Evolutionary conservation across 2,329 filamentous ascomycete genomes (phyloP).

Genomic region (Bipolaris oryzae): DNA sequence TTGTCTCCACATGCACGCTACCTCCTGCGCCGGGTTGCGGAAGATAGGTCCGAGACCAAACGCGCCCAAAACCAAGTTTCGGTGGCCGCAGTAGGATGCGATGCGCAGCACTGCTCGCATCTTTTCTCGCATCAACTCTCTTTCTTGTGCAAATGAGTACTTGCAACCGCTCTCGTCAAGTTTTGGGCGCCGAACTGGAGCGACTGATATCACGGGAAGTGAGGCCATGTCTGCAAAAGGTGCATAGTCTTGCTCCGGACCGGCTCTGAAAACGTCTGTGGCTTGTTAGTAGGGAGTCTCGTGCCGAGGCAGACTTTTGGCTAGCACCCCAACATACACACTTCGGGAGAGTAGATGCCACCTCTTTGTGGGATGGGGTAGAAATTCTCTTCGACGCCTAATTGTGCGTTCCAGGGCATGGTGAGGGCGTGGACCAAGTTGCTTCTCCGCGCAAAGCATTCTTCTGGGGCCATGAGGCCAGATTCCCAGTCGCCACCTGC

Average conservation of each 20-base stretch:
- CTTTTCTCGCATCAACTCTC: conserved; percentile 74
- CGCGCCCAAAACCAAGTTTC: conserved; percentile 51
- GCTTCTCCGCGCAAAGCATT: conserved; percentile 75
- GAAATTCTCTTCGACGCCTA: conserved; percentile 54
- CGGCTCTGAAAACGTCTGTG: conserved; percentile 70
- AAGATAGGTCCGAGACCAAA: conserved; percentile 55
- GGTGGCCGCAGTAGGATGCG: conserved; percentile 56
- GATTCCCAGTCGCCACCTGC: conserved; percentile 82
- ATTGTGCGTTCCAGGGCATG: conserved; percentile 58
- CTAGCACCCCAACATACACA: conserved; percentile 57
- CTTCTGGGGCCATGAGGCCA: conserved; percentile 67
- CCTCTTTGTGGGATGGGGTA: conserved; percentile 75
- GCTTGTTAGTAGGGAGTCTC: conserved; percentile 3
- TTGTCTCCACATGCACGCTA: conserved; percentile 53
- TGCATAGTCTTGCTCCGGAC: conserved; percentile 59
- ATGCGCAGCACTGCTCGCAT: conserved; percentile 74
- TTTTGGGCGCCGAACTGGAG: conserved; percentile 75
- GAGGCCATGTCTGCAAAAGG: conserved; percentile 55
- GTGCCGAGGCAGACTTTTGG: background rate
- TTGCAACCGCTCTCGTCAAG: conserved; percentile 69
- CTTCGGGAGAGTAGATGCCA: conserved; percentile 71
- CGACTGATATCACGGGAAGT: conserved; percentile 75
- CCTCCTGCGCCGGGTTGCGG: conserved; percentile 52
- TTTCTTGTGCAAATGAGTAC: conserved; percentile 75
- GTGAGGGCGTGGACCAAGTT: conserved; percentile 72